Conservation (phyloP, 2,329 filamentous ascomycete species). For the Beauveria sp. region DNA sequence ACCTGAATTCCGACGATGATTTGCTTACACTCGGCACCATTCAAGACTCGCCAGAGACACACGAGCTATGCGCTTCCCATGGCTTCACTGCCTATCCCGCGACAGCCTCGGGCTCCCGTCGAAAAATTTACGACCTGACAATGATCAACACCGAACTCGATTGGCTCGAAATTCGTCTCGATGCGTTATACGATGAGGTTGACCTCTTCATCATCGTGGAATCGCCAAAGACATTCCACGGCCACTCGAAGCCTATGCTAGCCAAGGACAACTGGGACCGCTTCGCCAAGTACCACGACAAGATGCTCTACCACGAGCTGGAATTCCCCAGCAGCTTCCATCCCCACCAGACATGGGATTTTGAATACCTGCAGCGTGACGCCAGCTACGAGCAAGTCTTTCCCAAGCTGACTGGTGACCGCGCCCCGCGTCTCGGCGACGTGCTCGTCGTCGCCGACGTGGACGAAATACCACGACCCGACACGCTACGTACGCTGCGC, state of each 20-base stretch:
- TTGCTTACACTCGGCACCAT: conserved; percentile 5
- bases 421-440: conserved; percentile 40
- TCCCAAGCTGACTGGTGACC: conserved; percentile 34
- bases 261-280: conserved; percentile 44
- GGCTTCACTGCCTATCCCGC: conserved; percentile 24
- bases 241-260: conserved; percentile 44
- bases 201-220: conserved; percentile 62
- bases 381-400: conserved; percentile 52
- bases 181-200: conserved; percentile 48
- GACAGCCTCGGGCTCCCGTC: conserved; percentile 18
- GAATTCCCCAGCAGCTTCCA: conserved; percentile 35
- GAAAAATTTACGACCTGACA: conserved; percentile 44
- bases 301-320: conserved; percentile 54
- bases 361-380: conserved; percentile 46
- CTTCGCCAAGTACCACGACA: conserved; percentile 46
- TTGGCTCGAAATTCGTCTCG: conserved; percentile 57
- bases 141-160: conserved; percentile 58
- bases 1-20: neutral
- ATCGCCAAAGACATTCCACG: conserved; percentile 51
- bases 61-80: conserved; percentile 23
- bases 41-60: conserved; percentile 3
- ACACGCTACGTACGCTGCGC: conserved; percentile 39
- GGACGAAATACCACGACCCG: conserved; percentile 51
- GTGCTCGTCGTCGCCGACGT: conserved; percentile 53
- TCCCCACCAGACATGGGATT: conserved; percentile 36